phyloP scores from a whole-genome alignment of 2,329 filamentous ascomycete genomes.

The Aureobasidium zeae region DNA sequence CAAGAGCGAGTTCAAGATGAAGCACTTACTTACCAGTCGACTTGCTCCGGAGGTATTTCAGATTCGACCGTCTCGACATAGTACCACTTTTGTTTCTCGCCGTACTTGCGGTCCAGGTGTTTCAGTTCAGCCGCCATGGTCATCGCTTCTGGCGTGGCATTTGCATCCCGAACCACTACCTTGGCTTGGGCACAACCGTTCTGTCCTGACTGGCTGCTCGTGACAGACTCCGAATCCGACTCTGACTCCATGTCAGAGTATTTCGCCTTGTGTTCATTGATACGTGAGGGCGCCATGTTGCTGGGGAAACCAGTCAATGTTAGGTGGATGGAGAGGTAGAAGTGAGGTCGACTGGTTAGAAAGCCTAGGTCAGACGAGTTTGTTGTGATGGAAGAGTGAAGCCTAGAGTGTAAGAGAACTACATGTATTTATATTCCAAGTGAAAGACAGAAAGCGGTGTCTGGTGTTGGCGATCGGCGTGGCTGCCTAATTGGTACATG shows the following conservation, averaged over 20 bases:
- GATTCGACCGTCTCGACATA: conserved; percentile 24
- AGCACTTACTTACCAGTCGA: conserved; percentile 20
- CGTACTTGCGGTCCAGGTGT: conserved; percentile 24
- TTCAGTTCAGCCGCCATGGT: conserved; percentile 21
- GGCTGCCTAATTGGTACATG: conserved; percentile 4
- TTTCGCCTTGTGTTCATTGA: no score
- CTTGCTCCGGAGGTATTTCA: conserved; percentile 22
- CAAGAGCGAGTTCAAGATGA: no score
- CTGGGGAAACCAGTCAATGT: neutral
- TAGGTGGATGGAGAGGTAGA: neutral
- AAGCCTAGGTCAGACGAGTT: no score
- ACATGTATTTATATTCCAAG: no score
- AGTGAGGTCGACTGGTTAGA: no score
- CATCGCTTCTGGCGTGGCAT: neutral
- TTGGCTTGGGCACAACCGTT: no score
- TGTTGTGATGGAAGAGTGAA: no score
- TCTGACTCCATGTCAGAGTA: no score
- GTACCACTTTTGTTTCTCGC: conserved; percentile 23
- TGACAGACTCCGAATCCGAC: no score
- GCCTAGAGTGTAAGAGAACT: no score
- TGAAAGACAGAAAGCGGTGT: no score
- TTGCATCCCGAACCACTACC: neutral
- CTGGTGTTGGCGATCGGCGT: neutral
- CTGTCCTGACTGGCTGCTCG: no score
- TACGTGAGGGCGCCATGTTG: neutral